Percentiles rank a stretch among this genome's conserved stretches.
Evolutionary conservation across 371 early-diverging fungal genomes (phyloP).

Genomic region (Sanchytrium tribonematis): DNA sequence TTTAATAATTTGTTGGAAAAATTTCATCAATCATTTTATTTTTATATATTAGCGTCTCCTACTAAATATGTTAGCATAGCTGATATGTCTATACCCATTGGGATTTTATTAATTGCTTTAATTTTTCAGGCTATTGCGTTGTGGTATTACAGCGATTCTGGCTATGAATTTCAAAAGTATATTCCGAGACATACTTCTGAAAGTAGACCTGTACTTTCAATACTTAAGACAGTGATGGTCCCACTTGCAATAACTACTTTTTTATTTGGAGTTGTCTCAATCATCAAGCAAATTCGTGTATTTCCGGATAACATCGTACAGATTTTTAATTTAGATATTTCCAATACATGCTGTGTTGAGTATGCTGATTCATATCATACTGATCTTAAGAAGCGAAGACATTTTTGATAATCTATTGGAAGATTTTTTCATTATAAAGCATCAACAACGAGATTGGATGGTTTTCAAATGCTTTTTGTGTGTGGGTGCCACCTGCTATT

Average conservation of each 20-base stretch:
- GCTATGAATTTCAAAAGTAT: not conserved
- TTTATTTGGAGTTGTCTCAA: not conserved
- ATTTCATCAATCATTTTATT: not conserved
- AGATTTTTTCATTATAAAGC: not conserved
- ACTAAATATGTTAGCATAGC: not conserved
- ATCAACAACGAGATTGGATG: not conserved
- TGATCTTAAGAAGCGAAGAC: not conserved
- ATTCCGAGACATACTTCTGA: not conserved
- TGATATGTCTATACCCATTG: not conserved
- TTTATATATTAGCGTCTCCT: not conserved
- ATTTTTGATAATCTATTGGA: not conserved
- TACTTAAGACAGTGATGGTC: not conserved
- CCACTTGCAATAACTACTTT: not conserved
- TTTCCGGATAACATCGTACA: not conserved
- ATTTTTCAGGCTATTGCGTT: not conserved
- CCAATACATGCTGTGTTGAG: not conserved
- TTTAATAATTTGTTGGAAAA: not conserved
- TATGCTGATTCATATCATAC: not conserved
- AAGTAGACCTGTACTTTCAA: not conserved
- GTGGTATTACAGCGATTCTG: not conserved
- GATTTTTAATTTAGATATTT: not conserved
- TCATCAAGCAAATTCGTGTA: not conserved
- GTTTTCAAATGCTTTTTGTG: not conserved
- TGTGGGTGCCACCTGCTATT: not conserved
- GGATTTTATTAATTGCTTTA: not conserved